Percentiles rank a stretch among this genome's conserved stretches.
phyloP scores from a whole-genome alignment of 129 eudicot genomes.

The Ambrosia artemisiifolia region DNA sequence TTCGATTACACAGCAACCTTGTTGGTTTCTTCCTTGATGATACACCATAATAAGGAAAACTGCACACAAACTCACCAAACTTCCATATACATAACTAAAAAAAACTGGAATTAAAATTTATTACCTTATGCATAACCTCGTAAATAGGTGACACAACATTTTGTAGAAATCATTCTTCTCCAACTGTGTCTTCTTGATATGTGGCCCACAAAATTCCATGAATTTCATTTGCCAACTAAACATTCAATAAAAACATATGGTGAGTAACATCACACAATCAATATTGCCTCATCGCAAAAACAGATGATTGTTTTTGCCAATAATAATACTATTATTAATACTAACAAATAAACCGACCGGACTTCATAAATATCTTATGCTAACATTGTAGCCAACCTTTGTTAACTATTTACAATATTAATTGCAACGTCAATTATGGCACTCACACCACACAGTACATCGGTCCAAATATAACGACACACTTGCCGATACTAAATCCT shows the following conservation, averaged over 20 bases:
- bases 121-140: constrained; percentile 82
- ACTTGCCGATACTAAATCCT: too few species aligned
- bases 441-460: too few species aligned
- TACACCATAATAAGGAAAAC: too few species aligned
- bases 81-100: background rate
- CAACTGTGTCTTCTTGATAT: constrained; percentile 59
- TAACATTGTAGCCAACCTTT: too few species aligned
- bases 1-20: too few species aligned
- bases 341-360: constrained; percentile 2
- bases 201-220: constrained; percentile 72
- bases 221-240: constrained; percentile 80
- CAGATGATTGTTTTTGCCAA: background rate
- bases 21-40: too few species aligned
- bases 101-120: constrained; percentile 8
- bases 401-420: too few species aligned
- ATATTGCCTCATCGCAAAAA: background rate
- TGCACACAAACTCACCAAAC: constrained; percentile 20
- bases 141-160: constrained; percentile 82
- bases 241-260: constrained; percentile 3
- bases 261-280: constrained; percentile 21
- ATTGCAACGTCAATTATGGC: too few species aligned
- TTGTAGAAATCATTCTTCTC: constrained; percentile 72
- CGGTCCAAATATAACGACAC: too few species aligned
- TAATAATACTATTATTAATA: background rate
- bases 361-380: too few species aligned